Conservation (phyloP, 2,329 filamentous ascomycete species). For the Mycogone perniciosa region DNA sequence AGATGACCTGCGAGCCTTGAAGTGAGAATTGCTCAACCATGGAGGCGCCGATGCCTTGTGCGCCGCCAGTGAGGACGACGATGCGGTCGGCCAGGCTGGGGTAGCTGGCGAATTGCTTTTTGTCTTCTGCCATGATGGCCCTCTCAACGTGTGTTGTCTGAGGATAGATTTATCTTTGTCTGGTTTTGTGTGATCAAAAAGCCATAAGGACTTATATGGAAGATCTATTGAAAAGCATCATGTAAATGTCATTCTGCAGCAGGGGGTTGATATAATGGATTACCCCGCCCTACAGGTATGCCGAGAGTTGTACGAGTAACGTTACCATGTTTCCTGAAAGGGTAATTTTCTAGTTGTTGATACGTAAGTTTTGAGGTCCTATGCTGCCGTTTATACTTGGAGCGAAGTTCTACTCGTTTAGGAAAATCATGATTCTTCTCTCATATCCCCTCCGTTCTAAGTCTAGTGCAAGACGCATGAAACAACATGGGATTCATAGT, state of each 20-base stretch:
- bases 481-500: neutral
- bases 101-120: slow-evolving; percentile 29
- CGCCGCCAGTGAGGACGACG: slow-evolving; percentile 41
- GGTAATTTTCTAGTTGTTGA: neutral
- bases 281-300: neutral
- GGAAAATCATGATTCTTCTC: too few species aligned
- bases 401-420: too few species aligned
- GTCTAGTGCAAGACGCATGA: neutral
- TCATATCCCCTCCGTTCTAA: too few species aligned
- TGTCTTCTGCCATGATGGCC: neutral
- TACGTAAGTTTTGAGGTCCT: neutral
- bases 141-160: neutral
- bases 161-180: neutral
- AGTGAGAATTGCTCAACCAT: slow-evolving; percentile 38
- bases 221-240: too few species aligned
- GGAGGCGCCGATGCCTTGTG: slow-evolving; percentile 40
- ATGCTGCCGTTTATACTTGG: neutral
- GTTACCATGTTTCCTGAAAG: neutral
- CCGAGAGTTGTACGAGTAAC: slow-evolving; percentile 1
- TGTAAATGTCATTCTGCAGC: neutral
- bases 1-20: slow-evolving; percentile 39
- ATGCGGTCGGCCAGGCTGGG: slow-evolving; percentile 34
- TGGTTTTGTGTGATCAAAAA: neutral
- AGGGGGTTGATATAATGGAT: neutral
- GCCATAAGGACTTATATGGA: neutral